Evolutionary conservation across 2,329 filamentous ascomycete species (phyloP), one percentile per base, ranked within the genome.

Genomic region (Sarocladium strictum): DNA sequence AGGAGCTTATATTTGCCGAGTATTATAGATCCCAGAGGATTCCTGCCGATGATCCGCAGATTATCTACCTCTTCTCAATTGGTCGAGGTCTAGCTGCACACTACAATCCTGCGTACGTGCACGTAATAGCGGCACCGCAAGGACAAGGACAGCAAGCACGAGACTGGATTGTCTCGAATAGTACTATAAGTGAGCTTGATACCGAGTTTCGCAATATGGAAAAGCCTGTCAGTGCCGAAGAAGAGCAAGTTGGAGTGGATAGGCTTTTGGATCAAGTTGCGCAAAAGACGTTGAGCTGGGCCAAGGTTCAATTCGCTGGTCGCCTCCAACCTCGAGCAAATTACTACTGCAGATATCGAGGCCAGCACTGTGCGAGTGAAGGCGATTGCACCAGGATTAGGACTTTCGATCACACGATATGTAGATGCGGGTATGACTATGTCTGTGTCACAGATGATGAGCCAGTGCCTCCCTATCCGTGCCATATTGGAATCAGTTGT

Each of bases 171-270:
- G 41, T 47, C 19, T 47, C 41, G 24, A 47, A 47, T 9, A 47
- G 24, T 24, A 47, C 41, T n/a, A 24, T 47, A 47, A 47, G 24
- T 24, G 41, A 47, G 19, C 19, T 47, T 24, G 41, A 47, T 47
- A n/a, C 24, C 21, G 41, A 47, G 24, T 47, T 24, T 27, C 41
- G 12, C 41, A 47, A 47, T 23, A 47, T 47, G 41, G 41, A 47
- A 27, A 47, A 47, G 41, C 41, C 41, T 40, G 37, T 40, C 37
- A 40, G 37, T 40, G 37, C 37, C 37, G 37, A 40, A 40, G 37
- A 40, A 40, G 37, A 40, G 37, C 37, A 40, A 40, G n/a, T 40
- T 40, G 37, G 37, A 40, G 37, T 40, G 37, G n/a, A 40, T 40
- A 40, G 37, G n/a, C 37, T 17, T n/a, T 40, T 40, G 37, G 37